Evolutionary conservation across 2,329 filamentous ascomycete genomes (phyloP), one percentile per base, ranked within the genome.

Genomic region (Pseudogymnoascus sp.): DNA sequence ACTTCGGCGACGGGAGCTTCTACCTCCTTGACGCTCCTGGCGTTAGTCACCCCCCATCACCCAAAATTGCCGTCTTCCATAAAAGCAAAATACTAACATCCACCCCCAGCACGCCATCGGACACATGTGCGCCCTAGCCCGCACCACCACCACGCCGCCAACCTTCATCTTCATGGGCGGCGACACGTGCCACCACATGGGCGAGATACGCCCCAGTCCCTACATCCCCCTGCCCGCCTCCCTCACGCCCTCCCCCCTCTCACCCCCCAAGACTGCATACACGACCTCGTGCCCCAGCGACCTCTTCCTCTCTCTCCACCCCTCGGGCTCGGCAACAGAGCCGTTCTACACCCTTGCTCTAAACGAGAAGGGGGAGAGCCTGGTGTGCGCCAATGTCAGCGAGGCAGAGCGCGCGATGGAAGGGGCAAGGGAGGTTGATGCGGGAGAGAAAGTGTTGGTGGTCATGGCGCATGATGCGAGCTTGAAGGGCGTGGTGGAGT

Each of bases 11-110:
- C 66, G 82, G 81, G 1, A 77, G 73, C 21, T 82, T 85, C 66
- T 83, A 83, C 67, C 73, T 85, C 1, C 73, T 85, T 29, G 73
- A 81, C 65, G 76, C 77, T 2, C 81, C 81, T 0, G 83, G 83
- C 1, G 38, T 41, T 16, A 19, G 38, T 19, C 38, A 5, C 38
- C 38, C 38, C 7, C 8, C 16, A 3, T 19, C 37, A 31, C 8
- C 6, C 29, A 26, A 1, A 26, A 3, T 29, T 29, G n/a, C 7
- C 10, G n/a, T 5, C 38, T 21, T 4, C 38, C 16, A 41, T 3
- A 19, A 41, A 41, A 21, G 33, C 14, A 29, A 43, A 43, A 43
- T 41, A 43, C 19, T 23, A 23, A 43, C 39, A 43, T 2, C 14
- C 19, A 43, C 2, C 14, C 19, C 19, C 39, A 43, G 39, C 81